These are phyloP conservation scores for Myxozyma kluyveri DNA, from an alignment of 805 yeast genomes.

Conservation along the genomic window DNA sequence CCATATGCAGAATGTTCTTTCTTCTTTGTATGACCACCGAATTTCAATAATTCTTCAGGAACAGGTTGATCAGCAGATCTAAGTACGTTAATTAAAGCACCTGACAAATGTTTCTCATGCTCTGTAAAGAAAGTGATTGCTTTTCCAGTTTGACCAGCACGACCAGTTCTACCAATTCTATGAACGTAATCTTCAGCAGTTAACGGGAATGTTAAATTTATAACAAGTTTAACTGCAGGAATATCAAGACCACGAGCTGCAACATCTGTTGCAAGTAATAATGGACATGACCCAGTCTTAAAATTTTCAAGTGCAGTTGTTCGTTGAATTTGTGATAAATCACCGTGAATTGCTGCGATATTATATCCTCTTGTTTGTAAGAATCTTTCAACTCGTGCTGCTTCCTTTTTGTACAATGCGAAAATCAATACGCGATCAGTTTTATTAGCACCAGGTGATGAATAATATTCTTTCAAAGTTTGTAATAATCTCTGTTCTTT, in stretches of 20 bases:
- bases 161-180: slow-evolving; percentile 96
- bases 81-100: slow-evolving; percentile 87
- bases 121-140: slow-evolving; percentile 96
- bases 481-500: slow-evolving; percentile 77
- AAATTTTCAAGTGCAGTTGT: slow-evolving; percentile 81
- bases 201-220: slow-evolving; percentile 91
- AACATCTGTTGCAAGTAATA: slow-evolving; percentile 91
- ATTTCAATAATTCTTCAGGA: slow-evolving; percentile 89
- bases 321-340: slow-evolving; percentile 87
- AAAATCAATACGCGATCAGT: slow-evolving; percentile 86
- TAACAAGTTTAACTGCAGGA: slow-evolving; percentile 93
- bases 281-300: slow-evolving; percentile 70
- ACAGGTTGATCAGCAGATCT: slow-evolving; percentile 94
- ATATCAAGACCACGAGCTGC: slow-evolving; percentile 97
- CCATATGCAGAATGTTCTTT: slow-evolving; percentile 98
- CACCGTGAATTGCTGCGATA: slow-evolving; percentile 96
- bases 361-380: slow-evolving; percentile 68
- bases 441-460: slow-evolving; percentile 53
- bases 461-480: slow-evolving; percentile 65
- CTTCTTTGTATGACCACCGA: slow-evolving; percentile 97
- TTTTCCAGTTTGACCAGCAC: slow-evolving; percentile 93
- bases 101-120: slow-evolving; percentile 92
- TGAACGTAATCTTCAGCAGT: slow-evolving; percentile 97
- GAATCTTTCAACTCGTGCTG: slow-evolving; percentile 79
- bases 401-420: slow-evolving; percentile 96